Evolutionary conservation across 257 asterid species (phyloP).

Genomic region (Petrea volubilis): DNA sequence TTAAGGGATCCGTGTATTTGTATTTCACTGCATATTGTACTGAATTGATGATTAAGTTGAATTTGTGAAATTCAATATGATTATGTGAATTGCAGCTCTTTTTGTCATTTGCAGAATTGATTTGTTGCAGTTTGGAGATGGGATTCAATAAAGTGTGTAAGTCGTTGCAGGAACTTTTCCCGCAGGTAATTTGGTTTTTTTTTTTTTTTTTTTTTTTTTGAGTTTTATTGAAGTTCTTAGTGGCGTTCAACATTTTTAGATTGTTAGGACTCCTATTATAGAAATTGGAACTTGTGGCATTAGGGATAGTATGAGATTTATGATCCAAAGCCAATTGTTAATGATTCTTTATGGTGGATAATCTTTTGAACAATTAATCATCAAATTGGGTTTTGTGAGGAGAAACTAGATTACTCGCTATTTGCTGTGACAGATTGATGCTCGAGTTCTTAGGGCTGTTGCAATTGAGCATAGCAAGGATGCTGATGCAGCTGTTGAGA

Average conservation of each 20-base stretch:
- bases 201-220: not conserved
- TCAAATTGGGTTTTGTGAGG: constrained; percentile 1
- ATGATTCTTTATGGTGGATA: not conserved
- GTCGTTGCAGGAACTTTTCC: constrained; percentile 44
- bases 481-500: constrained; percentile 67
- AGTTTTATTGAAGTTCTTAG: too few species aligned
- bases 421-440: constrained; percentile 54
- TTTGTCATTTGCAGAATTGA: constrained; percentile 32
- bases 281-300: not conserved
- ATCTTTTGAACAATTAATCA: not conserved
- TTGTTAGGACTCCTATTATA: not conserved
- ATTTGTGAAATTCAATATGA: not conserved
- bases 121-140: constrained; percentile 28
- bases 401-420: not conserved
- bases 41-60: not conserved
- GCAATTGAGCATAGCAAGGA: constrained; percentile 78
- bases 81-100: not conserved
- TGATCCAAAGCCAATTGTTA: not conserved
- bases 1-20: not conserved
- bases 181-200: constrained; percentile 38
- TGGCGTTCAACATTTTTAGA: not conserved
- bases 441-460: constrained; percentile 75
- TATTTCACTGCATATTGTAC: constrained; percentile 14
- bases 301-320: not conserved
- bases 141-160: constrained; percentile 40